Percentiles rank a stretch among this genome's conserved stretches.
phyloP scores from a whole-genome alignment of 768 basidiomycete genomes.

The Agaricus blazei region DNA sequence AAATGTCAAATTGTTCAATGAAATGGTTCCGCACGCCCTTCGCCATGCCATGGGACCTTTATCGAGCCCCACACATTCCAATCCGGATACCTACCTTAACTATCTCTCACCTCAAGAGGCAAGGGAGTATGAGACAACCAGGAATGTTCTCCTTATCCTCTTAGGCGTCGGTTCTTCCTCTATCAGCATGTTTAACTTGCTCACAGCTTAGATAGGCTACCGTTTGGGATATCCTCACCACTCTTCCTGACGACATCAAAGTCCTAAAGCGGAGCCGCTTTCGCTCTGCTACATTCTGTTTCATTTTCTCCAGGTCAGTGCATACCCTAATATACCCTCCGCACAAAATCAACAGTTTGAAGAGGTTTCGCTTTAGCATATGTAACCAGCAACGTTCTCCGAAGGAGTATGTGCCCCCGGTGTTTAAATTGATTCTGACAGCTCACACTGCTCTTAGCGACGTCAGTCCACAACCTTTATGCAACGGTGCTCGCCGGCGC shows the following conservation, averaged over 20 bases:
- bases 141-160: background rate
- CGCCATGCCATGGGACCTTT: background rate
- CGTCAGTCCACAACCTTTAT: background rate
- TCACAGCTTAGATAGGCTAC: background rate
- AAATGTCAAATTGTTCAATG: no score
- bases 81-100: conserved; percentile 1
- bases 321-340: background rate
- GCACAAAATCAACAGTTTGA: background rate
- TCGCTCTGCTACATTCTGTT: background rate
- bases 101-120: background rate
- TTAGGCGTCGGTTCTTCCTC: background rate
- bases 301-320: conserved; percentile 1
- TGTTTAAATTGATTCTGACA: background rate
- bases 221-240: background rate
- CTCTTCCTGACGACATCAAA: background rate
- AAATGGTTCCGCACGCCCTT: background rate
- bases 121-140: background rate
- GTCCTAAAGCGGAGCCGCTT: background rate
- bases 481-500: background rate
- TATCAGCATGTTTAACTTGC: background rate
- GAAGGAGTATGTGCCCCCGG: background rate
- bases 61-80: background rate
- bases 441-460: background rate
- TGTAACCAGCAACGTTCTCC: background rate
- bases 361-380: background rate